Base-by-base conservation (phyloP, 345 rosid species). In the Euclidium syriacum region DNA sequence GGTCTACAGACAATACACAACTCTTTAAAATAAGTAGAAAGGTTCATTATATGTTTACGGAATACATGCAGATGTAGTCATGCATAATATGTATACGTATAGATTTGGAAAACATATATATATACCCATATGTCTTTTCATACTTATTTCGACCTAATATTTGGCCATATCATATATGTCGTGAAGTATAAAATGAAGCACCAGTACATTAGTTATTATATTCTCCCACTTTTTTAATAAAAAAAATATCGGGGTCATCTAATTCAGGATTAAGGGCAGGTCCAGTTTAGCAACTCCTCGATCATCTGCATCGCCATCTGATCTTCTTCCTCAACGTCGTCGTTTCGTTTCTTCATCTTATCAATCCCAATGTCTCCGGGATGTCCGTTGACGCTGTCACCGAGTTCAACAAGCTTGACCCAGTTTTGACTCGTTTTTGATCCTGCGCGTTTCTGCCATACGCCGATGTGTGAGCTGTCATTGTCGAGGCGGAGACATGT, bases 391-490 rank as follows among this genome's bases (percentile, higher is more conserved):
- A 67, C 71, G 12, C 35, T 53, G 4, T 71, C 71, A 4, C 80
- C 88, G 0, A 87, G 82, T 75, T 85, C 88, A 12, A 87, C 78
- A 52, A 70, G 76, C 89, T 78, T 83, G 47, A 87, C 91, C 95
- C 95, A 87, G 39, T 68, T 80, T 0, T 79, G 77, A 44, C 60
- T 72, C 4, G 91, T 60, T 24, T 73, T 68, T 0, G 82, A 50
- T 8, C 95, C 95, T 12, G 87, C 85, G 0, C 87, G 67, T 53
- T 83, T 85, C 32, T 85, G 91, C 95, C 95, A 87, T 4, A 87
- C 88, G 0, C 87, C 95, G 10, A 87, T 85, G 48, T 85, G 85
- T 5, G 85, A 79, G 55, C 79, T 85, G 42, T 78, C 79, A 6
- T 70, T 83, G 70, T 87, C 95, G 0, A 87, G 85, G 65, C 91